Base-by-base conservation (phyloP, 2,329 filamentous ascomycete species). In the Eutypella sp. region DNA sequence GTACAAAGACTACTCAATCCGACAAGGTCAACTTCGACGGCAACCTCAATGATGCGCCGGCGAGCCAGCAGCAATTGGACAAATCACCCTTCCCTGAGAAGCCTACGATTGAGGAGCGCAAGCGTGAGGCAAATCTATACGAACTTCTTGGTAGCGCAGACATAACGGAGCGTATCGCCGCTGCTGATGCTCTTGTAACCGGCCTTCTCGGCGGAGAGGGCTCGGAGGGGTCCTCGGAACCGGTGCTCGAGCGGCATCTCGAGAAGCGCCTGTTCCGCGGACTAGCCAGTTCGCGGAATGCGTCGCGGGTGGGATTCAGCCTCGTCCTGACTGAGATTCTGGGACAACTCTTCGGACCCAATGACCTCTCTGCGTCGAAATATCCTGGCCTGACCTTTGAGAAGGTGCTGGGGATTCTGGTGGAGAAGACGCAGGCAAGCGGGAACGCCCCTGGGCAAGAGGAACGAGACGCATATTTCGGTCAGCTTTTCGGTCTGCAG, bases 241-340 rank as follows among this genome's bases (percentile, higher is more conserved):
- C 68, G 1, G 74, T 79, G 2, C 67, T 85, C 13, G 64, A 74
- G 54, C 70, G 79, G 47, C 81, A 85, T 55, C 67, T 85, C 24
- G 78, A 81, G 52, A 79, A 79, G 60, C 78, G 86, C 22, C 73
- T 99, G 31, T 89, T 96, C 64, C 82, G 88, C 45, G 93, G 93
- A 34, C 81, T 97, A 16, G 90, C 91, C 50, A 96, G 90, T 63
- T 85, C 89, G 45, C 84, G 89, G 47, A 96, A 96, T 69, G 89
- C 88, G 11, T 89, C 92, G 16, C 79, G 93, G 22, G 71, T 93
- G 42, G 93, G 93, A 3, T 96, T 95, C 64, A 95, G 89, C 44
- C 76, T 96, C 45, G 92, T 92, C 0, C 71, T 97, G 54, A 86
- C 90, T 0, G 91, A 96, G 66, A 71, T 95, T 8, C 64, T 96